Evolutionary conservation across 768 basidiomycete species (phyloP), one percentile per base, ranked within the genome.

Genomic region (Pulveroboletus frians): DNA sequence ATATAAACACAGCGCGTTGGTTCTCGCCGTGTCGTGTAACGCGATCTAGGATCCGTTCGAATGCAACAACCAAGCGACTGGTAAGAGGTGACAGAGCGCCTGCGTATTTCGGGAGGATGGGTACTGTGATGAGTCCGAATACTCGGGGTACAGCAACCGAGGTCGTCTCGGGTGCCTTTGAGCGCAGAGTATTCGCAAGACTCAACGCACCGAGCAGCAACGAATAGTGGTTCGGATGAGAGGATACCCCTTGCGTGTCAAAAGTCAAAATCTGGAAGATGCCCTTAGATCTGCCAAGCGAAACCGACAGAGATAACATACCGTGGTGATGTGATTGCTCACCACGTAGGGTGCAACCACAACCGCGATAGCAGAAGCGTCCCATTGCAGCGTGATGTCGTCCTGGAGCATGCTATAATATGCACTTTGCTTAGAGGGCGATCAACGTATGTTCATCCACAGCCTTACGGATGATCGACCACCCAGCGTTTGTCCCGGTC

Each of bases 151-250:
- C 69, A 27, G 61, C 59, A 7, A 66, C 66, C 29, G 63, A 18
- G 18, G 57, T 31, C 3, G 61, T 54, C 36, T 66, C 67, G 11
- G 70, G 70, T 48, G 59, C 53, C 17, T 63, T 43, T 30, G 63
- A 58, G 37, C 40, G 52, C 59, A 58, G 52, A 31, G 43, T 74
- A 58, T 56, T 49, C 31, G 72, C 58, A 18, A 86, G 73, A 45
- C 72, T 65, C 35, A 73, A 63, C 32, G 76, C 78, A 34, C 84
- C 87, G 18, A 68, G 63, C 8, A 77, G 79, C 15, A 93, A 73
- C 1, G 91, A 83, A 53, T 71, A 75, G 67, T 96, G 93, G 63
- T 96, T 96, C 2, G 88, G 88, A 61, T 95, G 93, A 4, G 71
- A 73, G n/a, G 92, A 90, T 13, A 95, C 71, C 3, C 92, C 93